Percentiles rank a stretch among this genome's conserved stretches.
Conservation (phyloP, 192 early-diverging fungal species). For the Entomortierella beljakovae region DNA sequence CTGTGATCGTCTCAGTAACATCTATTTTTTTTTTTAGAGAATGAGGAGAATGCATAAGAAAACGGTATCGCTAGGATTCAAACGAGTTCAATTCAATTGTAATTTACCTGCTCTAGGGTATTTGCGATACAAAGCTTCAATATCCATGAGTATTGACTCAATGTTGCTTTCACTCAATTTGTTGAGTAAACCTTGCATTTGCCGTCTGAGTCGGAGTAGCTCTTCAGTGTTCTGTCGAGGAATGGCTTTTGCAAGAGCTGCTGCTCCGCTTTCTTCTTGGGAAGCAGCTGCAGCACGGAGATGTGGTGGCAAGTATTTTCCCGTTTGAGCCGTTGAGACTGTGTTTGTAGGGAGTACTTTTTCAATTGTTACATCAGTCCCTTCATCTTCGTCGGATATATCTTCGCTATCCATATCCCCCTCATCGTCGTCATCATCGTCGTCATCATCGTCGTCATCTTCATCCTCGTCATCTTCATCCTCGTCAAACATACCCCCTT, state of each 20-base stretch:
- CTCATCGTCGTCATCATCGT: neutral
- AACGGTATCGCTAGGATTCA: neutral
- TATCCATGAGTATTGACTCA: constrained; percentile 83
- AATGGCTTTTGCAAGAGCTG: constrained; percentile 43
- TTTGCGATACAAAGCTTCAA: constrained; percentile 84
- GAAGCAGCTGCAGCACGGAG: constrained; percentile 64
- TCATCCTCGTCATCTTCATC: constrained; percentile 15
- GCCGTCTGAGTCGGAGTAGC: constrained; percentile 79
- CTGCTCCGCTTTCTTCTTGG: constrained; percentile 27
- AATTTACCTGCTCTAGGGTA: constrained; percentile 70
- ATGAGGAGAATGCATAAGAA: neutral
- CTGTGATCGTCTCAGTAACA: constrained; percentile 88
- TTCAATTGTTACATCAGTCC: constrained; percentile 42
- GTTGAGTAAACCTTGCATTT: constrained; percentile 91
- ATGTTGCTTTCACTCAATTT: constrained; percentile 93
- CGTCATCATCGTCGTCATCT: neutral
- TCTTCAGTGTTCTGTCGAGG: constrained; percentile 70
- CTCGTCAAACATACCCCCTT: constrained; percentile 16
- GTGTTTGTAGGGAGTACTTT: constrained; percentile 7
- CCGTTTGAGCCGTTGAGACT: constrained; percentile 1
- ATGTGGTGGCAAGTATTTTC: constrained; percentile 93
- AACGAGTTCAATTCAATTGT: neutral
- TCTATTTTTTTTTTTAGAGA: constrained; percentile 54
- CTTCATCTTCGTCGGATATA: constrained; percentile 6
- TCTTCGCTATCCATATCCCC: neutral